Evolutionary conservation across 2,329 filamentous ascomycete genomes (phyloP), one percentile per base, ranked within the genome.

Genomic region (Epicoccum nigrum): DNA sequence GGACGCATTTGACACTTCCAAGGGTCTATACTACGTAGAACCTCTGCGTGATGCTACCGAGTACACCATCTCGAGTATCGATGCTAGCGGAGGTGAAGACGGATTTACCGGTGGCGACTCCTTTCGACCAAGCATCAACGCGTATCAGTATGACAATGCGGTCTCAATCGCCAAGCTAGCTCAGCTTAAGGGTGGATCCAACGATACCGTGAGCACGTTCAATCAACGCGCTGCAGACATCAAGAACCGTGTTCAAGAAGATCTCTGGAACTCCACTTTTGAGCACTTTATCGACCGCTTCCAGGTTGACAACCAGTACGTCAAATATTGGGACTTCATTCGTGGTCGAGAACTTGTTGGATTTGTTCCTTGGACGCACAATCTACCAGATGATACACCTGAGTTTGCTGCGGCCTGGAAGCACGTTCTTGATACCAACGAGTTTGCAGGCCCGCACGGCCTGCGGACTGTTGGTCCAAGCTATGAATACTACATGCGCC

Each of bases 401-500:
- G 55, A 65, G 4, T 77, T 70, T 38, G 75, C 70, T 2, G 58
- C 69, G 15, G 70, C 74, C 0, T 76, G 72, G 73, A 59, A 58
- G 16, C 74, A 76, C 45, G 59, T 76, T 3, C 55, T 74, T 3
- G 67, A 76, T 39, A 57, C 62, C 5, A 66, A 64, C 2, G 60
- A 73, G 30, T 59, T 77, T 2, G 62, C 63, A 5, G 74, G 74
- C 0, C 41, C 62, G 4, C 66, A 69, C 25, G 75, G 76, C 8
- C 61, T 78, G 21, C 67, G 75, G 7, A 78, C 76, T 7, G 71
- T 69, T n/a, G 76, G 77, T 41, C 75, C 76, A 1, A 74, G 68
- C 32, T 78, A 76, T 49, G 56, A 78, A 52, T 77, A 77, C 53
- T 78, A 76, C 62, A 77, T 78, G 76, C 66, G 65, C 0, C 74